phyloP scores from a whole-genome alignment of 2,329 filamentous ascomycete genomes.

The Aspergillus clavatus region DNA sequence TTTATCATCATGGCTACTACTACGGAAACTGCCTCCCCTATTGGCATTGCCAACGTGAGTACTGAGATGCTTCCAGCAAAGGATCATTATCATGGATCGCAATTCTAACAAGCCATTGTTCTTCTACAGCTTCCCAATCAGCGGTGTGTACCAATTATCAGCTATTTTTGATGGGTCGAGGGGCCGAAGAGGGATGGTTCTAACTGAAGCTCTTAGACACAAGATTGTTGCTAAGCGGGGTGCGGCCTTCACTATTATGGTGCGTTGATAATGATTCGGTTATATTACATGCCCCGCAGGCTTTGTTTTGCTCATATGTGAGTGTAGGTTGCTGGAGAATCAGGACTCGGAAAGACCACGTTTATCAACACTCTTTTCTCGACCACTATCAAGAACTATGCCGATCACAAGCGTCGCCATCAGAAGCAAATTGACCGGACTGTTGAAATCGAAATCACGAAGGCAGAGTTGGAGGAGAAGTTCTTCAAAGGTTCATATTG shows the following conservation, averaged over 20 bases:
- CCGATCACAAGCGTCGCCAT: conserved; percentile 98
- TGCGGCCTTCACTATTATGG: conserved; percentile 99
- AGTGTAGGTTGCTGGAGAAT: conserved; percentile 88
- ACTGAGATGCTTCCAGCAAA: background rate
- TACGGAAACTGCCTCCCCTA: conserved; percentile 59
- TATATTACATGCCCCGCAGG: conserved; percentile 1
- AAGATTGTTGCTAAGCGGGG: conserved; percentile 77
- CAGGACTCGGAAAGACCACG: conserved; percentile 96
- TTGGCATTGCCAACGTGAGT: conserved; percentile 71
- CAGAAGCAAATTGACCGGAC: conserved; percentile 99
- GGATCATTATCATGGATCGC: background rate
- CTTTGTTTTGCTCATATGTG: conserved; percentile 29
- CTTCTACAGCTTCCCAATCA: conserved; percentile 60
- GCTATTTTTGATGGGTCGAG: conserved; percentile 38
- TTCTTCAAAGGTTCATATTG: conserved; percentile 88
- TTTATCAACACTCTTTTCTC: conserved; percentile 99
- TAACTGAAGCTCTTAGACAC: conserved; percentile 47
- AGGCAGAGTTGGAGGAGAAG: conserved; percentile 99
- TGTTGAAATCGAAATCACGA: conserved; percentile 99
- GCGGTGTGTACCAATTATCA: conserved; percentile 45
- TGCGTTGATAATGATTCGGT: conserved; percentile 42
- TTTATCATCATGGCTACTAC: conserved; percentile 50
- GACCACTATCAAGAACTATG: conserved; percentile 99
- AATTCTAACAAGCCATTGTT: conserved; percentile 29
- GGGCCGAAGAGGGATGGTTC: conserved; percentile 8